Evolutionary conservation across 2,329 filamentous ascomycete species (phyloP), one percentile per base, ranked within the genome.

Genomic region (Herpomyces periplanetae): DNA sequence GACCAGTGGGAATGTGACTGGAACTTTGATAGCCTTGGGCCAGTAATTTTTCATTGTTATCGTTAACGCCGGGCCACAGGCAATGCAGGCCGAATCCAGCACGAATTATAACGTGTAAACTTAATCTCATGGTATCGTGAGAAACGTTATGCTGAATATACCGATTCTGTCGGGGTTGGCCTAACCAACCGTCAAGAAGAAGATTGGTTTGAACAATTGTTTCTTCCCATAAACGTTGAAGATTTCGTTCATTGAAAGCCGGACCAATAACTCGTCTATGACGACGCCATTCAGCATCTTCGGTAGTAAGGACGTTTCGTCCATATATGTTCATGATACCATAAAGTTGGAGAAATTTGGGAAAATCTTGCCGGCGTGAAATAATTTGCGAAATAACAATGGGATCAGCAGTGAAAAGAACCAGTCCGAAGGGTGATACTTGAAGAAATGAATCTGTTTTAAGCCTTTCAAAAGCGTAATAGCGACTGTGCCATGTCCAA

Each of bases 221-320:
- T 31, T 65, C 57, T 5, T 38, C 39, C 35, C 58, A 66, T 2
- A 64, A 55, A 11, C 64, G 34, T 7, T 47, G 43, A 22, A 65
- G 59, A 34, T 68, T 73, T 37, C 49, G 56, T 39, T 75, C 65
- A 22, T 60, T 66, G 35, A 75, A 73, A 3, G 53, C 53, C 1
- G 62, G 54, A 11, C 57, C 51, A 1, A 56, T 61, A 16, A 58
- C 48, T 36, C 63, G 68, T 24, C 64, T 51, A 33, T 75, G 64
- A 36, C 51, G 46, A 13, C 56, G 55, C 65, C 63, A 75, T 11
- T 49, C 37, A 1, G 42, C 32, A 1, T 63, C 63, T 34, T 73
- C 64, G 2, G 58, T 55, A 0, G 53, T 54, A 10, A 73, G 37
- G 2, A 73, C 47, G 31, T 66, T 75, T 21, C 53, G 45, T 13